Conservation (phyloP, 441 rosid genomes). For the Breynia disticha region DNA sequence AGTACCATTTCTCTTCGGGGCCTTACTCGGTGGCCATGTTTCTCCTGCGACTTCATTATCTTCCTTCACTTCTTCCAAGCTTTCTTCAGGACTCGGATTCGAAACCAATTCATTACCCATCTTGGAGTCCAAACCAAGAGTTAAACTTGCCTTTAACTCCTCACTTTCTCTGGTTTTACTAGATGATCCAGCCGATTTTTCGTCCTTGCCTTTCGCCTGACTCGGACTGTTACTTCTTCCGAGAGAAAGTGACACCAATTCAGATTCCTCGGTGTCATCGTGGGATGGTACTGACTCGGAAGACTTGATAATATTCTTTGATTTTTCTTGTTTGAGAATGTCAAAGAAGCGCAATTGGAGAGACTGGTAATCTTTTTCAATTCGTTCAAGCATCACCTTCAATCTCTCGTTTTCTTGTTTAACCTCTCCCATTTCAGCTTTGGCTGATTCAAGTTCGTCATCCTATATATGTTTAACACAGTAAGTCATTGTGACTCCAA, state of each 20-base stretch:
- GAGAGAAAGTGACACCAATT: constrained; percentile 74
- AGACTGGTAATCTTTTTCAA: constrained; percentile 59
- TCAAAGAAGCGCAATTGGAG: constrained; percentile 51
- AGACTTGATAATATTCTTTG: constrained; percentile 14
- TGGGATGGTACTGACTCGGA: constrained; percentile 16
- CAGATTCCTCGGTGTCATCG: constrained; percentile 30
- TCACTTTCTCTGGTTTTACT: constrained; percentile 18
- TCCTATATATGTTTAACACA: constrained; percentile 18
- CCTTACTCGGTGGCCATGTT: constrained; percentile 45
- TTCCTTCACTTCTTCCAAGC: constrained; percentile 30
- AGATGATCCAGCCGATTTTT: constrained; percentile 16
- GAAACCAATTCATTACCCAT: constrained; percentile 18
- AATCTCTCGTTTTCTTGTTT: constrained; percentile 70
- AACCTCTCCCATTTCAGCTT: constrained; percentile 61
- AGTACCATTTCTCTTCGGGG: constrained; percentile 22
- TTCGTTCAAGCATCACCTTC: constrained; percentile 45
- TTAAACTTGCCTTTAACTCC: constrained; percentile 42
- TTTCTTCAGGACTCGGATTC: constrained; percentile 25
- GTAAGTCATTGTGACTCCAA: neutral
- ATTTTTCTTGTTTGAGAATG: constrained; percentile 31
- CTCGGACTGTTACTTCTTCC: constrained; percentile 50
- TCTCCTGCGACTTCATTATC: constrained; percentile 34
- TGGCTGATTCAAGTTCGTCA: constrained; percentile 51
- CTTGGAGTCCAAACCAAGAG: constrained; percentile 43
- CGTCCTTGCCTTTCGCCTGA: constrained; percentile 28